These are phyloP conservation scores for Akanthomyces dipterigenus DNA, from an alignment of 2,329 filamentous ascomycete genomes.

Conservation along the genomic window DNA sequence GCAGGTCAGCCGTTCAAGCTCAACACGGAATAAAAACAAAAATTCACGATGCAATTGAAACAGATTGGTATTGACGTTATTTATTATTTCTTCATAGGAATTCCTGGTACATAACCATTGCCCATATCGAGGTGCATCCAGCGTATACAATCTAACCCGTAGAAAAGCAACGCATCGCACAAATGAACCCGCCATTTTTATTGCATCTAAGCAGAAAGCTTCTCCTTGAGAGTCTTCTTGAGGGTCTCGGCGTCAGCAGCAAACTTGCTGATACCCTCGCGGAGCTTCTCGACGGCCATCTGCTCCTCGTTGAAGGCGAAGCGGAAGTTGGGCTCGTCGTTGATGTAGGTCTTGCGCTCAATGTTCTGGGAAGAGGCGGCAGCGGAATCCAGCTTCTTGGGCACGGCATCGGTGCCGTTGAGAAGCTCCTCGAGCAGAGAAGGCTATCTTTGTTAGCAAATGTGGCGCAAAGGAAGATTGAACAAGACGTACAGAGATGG, in stretches of 20 bases:
- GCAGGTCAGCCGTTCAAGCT: background rate
- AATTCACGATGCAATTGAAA: background rate
- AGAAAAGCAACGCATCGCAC: background rate
- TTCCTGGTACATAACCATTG: conserved; percentile 5
- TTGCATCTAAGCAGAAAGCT: conserved; percentile 52
- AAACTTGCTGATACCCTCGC: conserved; percentile 99
- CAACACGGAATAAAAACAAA: background rate
- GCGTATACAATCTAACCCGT: background rate
- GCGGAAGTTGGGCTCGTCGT: conserved; percentile 84
- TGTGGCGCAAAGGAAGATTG: conserved; percentile 15
- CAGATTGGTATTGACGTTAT: conserved; percentile 1
- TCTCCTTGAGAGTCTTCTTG: conserved; percentile 84
- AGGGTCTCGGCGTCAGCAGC: conserved; percentile 91
- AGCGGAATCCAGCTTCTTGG: conserved; percentile 83
- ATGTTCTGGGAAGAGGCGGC: conserved; percentile 63
- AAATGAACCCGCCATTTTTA: background rate
- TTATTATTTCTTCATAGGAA: conserved; percentile 4
- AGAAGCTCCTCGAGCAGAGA: conserved; percentile 89
- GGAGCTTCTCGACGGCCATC: conserved; percentile 99
- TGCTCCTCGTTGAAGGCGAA: conserved; percentile 99
- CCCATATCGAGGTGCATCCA: background rate
- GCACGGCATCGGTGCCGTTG: conserved; percentile 74
- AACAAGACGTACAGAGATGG: conserved; percentile 69
- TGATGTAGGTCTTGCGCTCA: conserved; percentile 84
- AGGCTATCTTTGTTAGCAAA: conserved; percentile 48